Base-by-base conservation (phyloP, 495 filamentous ascomycete species). In the Parachaetomium inaequale region DNA sequence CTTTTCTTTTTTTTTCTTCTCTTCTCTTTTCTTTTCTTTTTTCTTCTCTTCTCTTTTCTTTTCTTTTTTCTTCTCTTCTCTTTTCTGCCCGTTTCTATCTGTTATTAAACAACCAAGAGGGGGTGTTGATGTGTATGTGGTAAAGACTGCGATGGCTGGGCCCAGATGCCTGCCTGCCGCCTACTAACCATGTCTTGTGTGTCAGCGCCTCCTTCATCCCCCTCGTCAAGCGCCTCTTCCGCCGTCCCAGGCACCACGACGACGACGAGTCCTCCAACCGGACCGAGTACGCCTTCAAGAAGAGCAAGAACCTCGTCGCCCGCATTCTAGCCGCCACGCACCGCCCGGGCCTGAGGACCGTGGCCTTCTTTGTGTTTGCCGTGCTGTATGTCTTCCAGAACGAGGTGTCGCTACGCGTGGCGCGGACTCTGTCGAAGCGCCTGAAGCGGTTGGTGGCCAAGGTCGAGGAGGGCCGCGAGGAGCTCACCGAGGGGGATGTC, bases 351-450 rank as follows among this genome's bases (percentile, higher is more conserved):
- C 40, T 80, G 8, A 75, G 76, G 3, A 77, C 75, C 3, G 36
- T 80, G n/a, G 74, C 77, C 25, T 76, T 77, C 61, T 74, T 81
- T 23, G 77, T 81, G 12, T 73, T 81, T 50, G 72, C 78, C 31
- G 72, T 76, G 11, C 57, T 81, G 38, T 81, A 79, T 58, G 70
- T 81, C 32, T 81, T 81, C 38, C 67, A 75, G 66, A 77, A 74
- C 63, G 79, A 81, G 62, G 79, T 81, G 1, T 70, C 76, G 34
- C 57, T 81, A 28, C 74, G 78, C 15, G 74, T 78, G 5, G 76
- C 72, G 14, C 65, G 70, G 61, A 77, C 75, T 4, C 66, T 79
- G 11, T 65, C 68, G 19, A 76, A 73, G 59, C 58, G 76, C 19
- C 53, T 81, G n/a, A 76, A 74, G 64, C 68, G 68, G 45, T 71